Conservation (phyloP, 129 eudicot genomes). For the Pittosporum tobira region DNA sequence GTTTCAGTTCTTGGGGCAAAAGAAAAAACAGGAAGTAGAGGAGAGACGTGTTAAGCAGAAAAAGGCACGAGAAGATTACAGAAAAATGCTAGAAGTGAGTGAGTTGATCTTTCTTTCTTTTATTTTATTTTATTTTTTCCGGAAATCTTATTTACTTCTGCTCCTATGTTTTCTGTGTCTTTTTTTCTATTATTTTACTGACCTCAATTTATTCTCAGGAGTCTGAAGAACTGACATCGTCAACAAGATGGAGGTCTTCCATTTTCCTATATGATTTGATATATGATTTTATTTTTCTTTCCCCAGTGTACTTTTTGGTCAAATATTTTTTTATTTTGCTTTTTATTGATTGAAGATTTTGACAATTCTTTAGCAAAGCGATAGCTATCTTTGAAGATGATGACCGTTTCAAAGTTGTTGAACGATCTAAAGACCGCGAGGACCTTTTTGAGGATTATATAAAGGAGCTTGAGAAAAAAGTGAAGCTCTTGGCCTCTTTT, state of each 20-base stretch:
- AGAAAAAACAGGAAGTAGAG: constrained; percentile 83
- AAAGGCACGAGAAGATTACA: constrained; percentile 74
- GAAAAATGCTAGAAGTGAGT: constrained; percentile 71
- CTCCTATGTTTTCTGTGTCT: constrained; percentile 2
- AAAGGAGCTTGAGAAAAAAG: constrained; percentile 71
- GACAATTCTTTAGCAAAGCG: constrained; percentile 46
- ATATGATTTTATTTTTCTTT: no score
- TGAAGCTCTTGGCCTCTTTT: constrained; percentile 2
- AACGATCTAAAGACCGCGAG: constrained; percentile 77
- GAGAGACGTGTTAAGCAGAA: constrained; percentile 70
- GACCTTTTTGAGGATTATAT: constrained; percentile 67
- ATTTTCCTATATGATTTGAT: constrained; percentile 7
- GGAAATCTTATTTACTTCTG: neutral
- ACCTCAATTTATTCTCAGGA: constrained; percentile 37
- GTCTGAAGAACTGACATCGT: constrained; percentile 57
- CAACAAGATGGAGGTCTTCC: constrained; percentile 79
- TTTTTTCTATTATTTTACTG: neutral
- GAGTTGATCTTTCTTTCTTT: neutral
- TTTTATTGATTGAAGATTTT: constrained; percentile 11
- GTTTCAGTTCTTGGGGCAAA: constrained; percentile 62
- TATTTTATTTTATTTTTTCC: no score
- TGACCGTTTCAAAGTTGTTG: constrained; percentile 82
- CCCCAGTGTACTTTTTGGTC: no score
- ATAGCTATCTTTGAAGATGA: constrained; percentile 63
- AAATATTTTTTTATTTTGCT: neutral